These are phyloP conservation scores for Macrolepiota fuliginosa DNA, from an alignment of 768 basidiomycete species.

Conservation along the genomic window DNA sequence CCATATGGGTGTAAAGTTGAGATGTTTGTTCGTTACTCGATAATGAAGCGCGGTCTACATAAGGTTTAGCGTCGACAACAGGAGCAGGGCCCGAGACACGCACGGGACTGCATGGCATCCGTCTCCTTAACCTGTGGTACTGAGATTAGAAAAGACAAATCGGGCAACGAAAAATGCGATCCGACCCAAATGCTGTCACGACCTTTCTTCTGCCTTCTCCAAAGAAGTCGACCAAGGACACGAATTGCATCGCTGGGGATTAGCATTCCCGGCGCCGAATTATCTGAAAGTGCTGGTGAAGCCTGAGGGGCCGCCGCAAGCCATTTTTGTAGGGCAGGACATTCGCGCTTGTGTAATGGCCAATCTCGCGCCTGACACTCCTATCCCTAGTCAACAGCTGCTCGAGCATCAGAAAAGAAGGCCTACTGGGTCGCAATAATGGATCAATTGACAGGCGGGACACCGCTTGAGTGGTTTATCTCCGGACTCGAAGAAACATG, in stretches of 20 bases:
- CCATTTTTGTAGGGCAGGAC: constrained; percentile 64
- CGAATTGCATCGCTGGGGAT: constrained; percentile 79
- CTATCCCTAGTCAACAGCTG: constrained; percentile 28
- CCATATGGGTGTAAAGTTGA: constrained; percentile 65
- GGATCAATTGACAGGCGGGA: constrained; percentile 62
- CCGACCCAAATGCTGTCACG: constrained; percentile 56
- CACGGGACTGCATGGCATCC: constrained; percentile 75
- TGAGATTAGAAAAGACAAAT: background rate
- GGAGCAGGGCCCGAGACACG: constrained; percentile 22
- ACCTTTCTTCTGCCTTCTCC: constrained; percentile 58
- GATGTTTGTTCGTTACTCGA: constrained; percentile 25
- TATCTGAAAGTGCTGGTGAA: constrained; percentile 14
- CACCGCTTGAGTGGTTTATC: constrained; percentile 58
- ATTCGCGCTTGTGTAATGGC: constrained; percentile 77
- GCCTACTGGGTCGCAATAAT: constrained; percentile 77
- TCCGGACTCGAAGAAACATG: constrained; percentile 47
- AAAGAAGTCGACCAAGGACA: constrained; percentile 74
- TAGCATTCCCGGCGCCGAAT: constrained; percentile 15
- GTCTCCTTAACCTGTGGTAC: constrained; percentile 55
- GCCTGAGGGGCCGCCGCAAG: constrained; percentile 38
- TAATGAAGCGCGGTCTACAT: constrained; percentile 55
- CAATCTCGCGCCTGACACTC: constrained; percentile 74
- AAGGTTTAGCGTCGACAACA: background rate
- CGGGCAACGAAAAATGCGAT: constrained; percentile 8
- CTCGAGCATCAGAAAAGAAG: constrained; percentile 7